Evolutionary conservation across 2,329 filamentous ascomycete species (phyloP).

Genomic region (Colletotrichum tropicale): DNA sequence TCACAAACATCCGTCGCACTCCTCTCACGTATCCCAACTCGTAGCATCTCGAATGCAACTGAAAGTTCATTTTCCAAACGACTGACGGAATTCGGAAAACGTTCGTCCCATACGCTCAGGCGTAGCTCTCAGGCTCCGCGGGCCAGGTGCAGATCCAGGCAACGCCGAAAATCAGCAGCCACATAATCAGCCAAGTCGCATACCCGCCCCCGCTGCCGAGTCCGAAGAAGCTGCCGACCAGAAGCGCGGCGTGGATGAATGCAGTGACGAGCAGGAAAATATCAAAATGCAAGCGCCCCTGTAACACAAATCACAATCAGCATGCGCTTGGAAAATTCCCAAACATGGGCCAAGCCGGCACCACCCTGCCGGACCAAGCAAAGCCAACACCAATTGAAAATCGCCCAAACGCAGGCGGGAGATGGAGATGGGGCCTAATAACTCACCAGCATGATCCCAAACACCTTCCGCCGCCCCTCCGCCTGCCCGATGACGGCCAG

Average conservation of each 20-base stretch:
- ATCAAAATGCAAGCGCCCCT: constrained; percentile 11
- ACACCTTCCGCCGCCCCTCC: constrained; percentile 6
- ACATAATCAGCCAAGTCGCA: constrained; percentile 11
- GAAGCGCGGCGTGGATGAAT: background rate
- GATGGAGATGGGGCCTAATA: background rate
- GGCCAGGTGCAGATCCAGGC: constrained; percentile 14
- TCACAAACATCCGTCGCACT: background rate
- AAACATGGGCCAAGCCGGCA: background rate
- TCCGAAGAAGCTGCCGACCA: constrained; percentile 1
- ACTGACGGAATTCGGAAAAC: background rate
- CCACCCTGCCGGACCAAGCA: background rate
- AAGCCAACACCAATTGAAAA: background rate
- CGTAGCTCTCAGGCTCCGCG: background rate
- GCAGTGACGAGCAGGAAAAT: background rate
- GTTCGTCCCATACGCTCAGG: background rate
- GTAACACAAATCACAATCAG: background rate
- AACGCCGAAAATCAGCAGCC: constrained; percentile 12
- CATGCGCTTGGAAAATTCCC: background rate
- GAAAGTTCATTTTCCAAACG: background rate
- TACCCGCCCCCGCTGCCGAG: background rate
- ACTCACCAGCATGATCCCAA: constrained; percentile 11
- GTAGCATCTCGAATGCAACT: background rate
- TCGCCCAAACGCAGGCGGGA: no score
- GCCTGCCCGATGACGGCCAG: constrained; percentile 11
- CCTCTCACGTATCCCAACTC: no score